These are phyloP conservation scores for Dillenia turbinata DNA, from an alignment of 164 flowering plant species.

Conservation along the genomic window DNA sequence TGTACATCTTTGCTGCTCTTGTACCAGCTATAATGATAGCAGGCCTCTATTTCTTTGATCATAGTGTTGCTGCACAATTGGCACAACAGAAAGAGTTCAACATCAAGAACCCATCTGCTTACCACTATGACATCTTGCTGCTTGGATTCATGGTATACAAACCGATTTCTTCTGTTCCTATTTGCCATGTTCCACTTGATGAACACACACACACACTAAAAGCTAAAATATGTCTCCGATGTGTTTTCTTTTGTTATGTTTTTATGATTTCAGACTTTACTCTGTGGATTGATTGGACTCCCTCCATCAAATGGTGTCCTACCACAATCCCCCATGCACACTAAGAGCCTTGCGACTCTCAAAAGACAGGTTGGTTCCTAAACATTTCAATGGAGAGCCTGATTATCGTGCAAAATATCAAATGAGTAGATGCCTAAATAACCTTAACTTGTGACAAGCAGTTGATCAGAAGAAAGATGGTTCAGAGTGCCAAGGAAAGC, in stretches of 20 bases:
- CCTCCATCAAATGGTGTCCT: conserved; percentile 40
- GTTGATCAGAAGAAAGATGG: conserved; percentile 52
- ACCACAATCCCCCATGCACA: conserved; percentile 39
- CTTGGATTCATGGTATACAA: conserved; percentile 45
- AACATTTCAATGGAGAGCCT: no score
- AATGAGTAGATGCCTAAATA: no score
- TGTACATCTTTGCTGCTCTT: conserved; percentile 44
- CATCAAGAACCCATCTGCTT: conserved; percentile 49
- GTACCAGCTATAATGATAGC: conserved; percentile 56
- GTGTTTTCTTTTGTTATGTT: conserved; percentile 3
- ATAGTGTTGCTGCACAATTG: conserved; percentile 55
- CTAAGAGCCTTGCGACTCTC: conserved; percentile 29
- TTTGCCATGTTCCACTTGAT: no score
- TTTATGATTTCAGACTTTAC: conserved; percentile 25
- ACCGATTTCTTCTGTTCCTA: no score
- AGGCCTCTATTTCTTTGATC: conserved; percentile 55
- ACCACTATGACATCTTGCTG: conserved; percentile 43
- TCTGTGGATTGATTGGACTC: conserved; percentile 34
- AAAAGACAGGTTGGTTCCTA: conserved; percentile 18
- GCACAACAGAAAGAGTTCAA: conserved; percentile 58
- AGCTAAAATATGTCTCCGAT: neutral
- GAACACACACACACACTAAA: no score
- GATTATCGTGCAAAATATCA: no score
- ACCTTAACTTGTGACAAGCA: neutral
- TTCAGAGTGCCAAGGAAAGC: conserved; percentile 42